Evolutionary conservation across 2,329 filamentous ascomycete genomes (phyloP), one percentile per base, ranked within the genome.

Genomic region (Penicillium verrucosum): DNA sequence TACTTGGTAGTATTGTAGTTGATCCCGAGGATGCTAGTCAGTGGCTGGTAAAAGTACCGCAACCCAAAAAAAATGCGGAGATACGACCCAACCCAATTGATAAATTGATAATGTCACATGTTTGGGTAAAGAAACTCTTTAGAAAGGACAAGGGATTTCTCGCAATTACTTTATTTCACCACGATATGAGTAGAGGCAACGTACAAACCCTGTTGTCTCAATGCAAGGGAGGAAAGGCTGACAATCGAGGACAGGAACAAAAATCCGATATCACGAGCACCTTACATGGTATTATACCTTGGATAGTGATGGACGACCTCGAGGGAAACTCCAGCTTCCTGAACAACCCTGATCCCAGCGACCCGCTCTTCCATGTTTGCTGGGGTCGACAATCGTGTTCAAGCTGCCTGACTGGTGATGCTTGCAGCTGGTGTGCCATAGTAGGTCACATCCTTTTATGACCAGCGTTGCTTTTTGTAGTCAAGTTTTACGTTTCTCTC

Each of bases 371-470:
- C 38, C 57, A 66, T 46, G 38, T 68, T 34, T 75, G 73, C 58
- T 75, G 73, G 73, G 61, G 69, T 5, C 61, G 69, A 36, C 73
- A 76, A 54, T 70, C 70, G 1, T 76, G 73, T 57, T 61, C 63
- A 11, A 57, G 59, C 25, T 76, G 73, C 56, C 54, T 75, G 45
- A 56, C 64, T n/a, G 68, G 69, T 2, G 66, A 68, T 53, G 58
- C 64, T 8, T 76, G 73, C 62, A 75, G 71, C 45, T 75, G 73
- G 73, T 76, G 73, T 51, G 62, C 73, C 21, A 68, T 68, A 56
- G 73, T 75, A 74, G 25, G 64, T 59, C 63, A 65, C 23, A 38
- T 43, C 46, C 32, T 37, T 4, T 46, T 51, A n/a, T 43, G 12
- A 41, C 16, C 7, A 18, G 10, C 16, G 6, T 14, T 4, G 12